Percentiles rank a stretch among this genome's conserved stretches.
Evolutionary conservation across 805 yeast genomes (phyloP).

Genomic region (Myxozyma geophila): DNA sequence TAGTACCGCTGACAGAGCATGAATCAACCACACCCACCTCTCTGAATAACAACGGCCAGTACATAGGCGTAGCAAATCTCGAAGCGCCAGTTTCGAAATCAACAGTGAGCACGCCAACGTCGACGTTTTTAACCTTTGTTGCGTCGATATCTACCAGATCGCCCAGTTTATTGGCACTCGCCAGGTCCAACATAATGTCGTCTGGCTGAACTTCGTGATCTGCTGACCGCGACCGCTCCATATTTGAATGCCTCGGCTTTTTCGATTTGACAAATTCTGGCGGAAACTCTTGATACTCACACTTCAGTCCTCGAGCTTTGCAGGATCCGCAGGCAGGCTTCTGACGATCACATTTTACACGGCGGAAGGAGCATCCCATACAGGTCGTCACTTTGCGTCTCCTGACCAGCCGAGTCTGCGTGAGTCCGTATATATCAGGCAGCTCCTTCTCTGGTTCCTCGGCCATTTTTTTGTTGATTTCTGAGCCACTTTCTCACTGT

Average conservation of each 20-base stretch:
- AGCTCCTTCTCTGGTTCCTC: not conserved
- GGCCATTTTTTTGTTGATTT: not conserved
- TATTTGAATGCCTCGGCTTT: not conserved
- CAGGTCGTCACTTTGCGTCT: slow-evolving; percentile 14
- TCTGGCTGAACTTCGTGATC: not conserved
- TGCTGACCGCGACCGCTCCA: not conserved
- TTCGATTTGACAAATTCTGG: not conserved
- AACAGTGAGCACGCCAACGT: slow-evolving; percentile 3
- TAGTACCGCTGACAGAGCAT: not conserved
- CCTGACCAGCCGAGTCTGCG: not conserved
- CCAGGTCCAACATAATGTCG: not conserved
- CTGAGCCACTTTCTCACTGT: no score
- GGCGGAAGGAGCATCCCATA: slow-evolving; percentile 3
- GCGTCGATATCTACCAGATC: not conserved
- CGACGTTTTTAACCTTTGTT: not conserved
- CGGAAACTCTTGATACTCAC: slow-evolving; percentile 9
- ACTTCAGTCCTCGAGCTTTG: not conserved
- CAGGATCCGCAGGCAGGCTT: slow-evolving; percentile 7
- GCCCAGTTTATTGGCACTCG: not conserved
- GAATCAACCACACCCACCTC: not conserved
- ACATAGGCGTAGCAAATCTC: slow-evolving; percentile 10
- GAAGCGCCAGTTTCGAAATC: slow-evolving; percentile 11
- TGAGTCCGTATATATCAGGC: not conserved
- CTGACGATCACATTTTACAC: slow-evolving; percentile 9
- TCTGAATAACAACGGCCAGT: slow-evolving; percentile 8